Evolutionary conservation across 1,139 yeast species (phyloP).

Genomic region (Scheffersomyces illinoinensis): DNA sequence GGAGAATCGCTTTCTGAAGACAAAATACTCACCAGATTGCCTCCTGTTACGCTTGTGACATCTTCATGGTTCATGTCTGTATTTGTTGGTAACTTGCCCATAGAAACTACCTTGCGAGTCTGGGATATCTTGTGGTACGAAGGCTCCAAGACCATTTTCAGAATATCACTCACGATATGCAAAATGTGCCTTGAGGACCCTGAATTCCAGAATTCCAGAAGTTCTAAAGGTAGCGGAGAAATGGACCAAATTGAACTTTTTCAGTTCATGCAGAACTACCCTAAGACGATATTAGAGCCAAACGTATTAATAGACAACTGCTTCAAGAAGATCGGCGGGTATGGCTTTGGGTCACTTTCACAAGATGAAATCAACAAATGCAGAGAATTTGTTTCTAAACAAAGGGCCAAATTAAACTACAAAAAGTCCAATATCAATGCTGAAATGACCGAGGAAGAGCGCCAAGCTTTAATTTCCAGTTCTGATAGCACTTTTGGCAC

Average conservation of each 20-base stretch:
- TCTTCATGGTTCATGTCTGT: constrained; percentile 98
- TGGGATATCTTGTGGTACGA: constrained; percentile 97
- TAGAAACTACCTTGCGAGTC: constrained; percentile 80
- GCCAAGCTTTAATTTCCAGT: constrained; percentile 31
- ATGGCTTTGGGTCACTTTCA: constrained; percentile 66
- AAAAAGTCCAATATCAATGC: constrained; percentile 36
- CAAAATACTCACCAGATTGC: constrained; percentile 66
- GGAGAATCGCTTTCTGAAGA: constrained; percentile 54
- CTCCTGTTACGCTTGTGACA: constrained; percentile 90
- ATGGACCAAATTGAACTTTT: constrained; percentile 82
- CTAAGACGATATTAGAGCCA: constrained; percentile 73
- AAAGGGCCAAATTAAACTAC: constrained; percentile 46
- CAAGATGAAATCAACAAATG: constrained; percentile 82
- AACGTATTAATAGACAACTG: constrained; percentile 69
- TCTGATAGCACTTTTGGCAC: constrained; percentile 13
- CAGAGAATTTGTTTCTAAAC: constrained; percentile 71
- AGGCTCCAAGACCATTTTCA: constrained; percentile 82
- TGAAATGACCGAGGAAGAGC: constrained; percentile 42
- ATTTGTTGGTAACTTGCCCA: constrained; percentile 83
- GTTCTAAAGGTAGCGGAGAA: constrained; percentile 22
- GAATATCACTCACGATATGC: constrained; percentile 81
- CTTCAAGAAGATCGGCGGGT: constrained; percentile 71
- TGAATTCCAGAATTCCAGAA: constrained; percentile 28
- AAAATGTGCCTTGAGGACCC: constrained; percentile 71
- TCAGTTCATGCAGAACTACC: constrained; percentile 81